These are phyloP conservation scores for Sanghuangporus weigelae DNA, from an alignment of 1,284 basidiomycete genomes.

Conservation along the genomic window DNA sequence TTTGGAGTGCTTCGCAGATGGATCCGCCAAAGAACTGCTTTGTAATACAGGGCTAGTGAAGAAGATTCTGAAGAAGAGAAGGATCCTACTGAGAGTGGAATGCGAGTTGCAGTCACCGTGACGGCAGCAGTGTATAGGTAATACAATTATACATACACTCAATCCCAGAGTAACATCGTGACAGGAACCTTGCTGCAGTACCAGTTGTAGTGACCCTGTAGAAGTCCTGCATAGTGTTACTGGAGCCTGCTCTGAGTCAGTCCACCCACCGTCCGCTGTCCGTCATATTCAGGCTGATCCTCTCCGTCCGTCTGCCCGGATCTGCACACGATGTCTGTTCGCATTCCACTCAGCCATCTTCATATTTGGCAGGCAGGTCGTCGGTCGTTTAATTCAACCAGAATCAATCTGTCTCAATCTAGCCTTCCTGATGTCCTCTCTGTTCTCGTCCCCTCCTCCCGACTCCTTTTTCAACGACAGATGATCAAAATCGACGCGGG, in stretches of 20 bases:
- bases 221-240: neutral
- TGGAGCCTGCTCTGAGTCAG: neutral
- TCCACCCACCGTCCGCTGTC: neutral
- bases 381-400: neutral
- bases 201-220: neutral
- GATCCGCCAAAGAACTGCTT: constrained; percentile 8
- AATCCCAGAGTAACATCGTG: neutral
- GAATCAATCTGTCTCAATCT: neutral
- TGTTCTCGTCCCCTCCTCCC: neutral
- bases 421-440: neutral
- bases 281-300: neutral
- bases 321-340: constrained; percentile 2
- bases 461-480: constrained; percentile 1
- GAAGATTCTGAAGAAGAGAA: neutral
- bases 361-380: neutral
- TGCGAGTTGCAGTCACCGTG: neutral
- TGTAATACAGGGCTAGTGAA: neutral
- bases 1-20: constrained; percentile 6
- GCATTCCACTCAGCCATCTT: neutral
- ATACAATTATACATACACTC: neutral
- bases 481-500: constrained; percentile 15
- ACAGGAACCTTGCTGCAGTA: neutral
- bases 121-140: too few species aligned
- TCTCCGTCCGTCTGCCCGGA: neutral
- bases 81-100: neutral